Evolutionary conservation across 768 basidiomycete species (phyloP).

Genomic region (Rubroboletus pulcherrimus): DNA sequence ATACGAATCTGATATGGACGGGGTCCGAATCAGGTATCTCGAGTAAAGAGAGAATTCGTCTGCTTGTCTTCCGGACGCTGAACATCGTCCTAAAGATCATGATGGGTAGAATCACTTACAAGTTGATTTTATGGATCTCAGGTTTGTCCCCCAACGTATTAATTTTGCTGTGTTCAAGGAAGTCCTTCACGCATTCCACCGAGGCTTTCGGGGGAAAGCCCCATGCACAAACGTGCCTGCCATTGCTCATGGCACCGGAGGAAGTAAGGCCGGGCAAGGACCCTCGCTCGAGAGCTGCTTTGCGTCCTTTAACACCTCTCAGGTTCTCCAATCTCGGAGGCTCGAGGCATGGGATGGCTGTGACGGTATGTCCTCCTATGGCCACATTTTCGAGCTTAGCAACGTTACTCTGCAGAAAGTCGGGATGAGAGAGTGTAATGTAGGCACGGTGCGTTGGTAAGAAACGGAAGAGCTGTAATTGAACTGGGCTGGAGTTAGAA

Average conservation of each 20-base stretch:
- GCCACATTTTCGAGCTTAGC: constrained; percentile 40
- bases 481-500: constrained; percentile 38
- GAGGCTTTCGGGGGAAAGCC: constrained; percentile 55
- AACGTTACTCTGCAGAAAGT: constrained; percentile 41
- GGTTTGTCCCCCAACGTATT: constrained; percentile 37
- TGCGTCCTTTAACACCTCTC: constrained; percentile 41
- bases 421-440: constrained; percentile 49
- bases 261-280: constrained; percentile 41
- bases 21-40: constrained; percentile 53
- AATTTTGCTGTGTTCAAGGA: constrained; percentile 45
- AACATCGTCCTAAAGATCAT: not conserved
- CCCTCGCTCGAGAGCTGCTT: constrained; percentile 36
- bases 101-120: constrained; percentile 36
- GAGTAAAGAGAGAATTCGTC: constrained; percentile 43
- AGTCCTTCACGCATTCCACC: constrained; percentile 32
- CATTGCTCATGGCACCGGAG: constrained; percentile 49
- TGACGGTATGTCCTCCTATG: constrained; percentile 44
- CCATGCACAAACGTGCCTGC: constrained; percentile 54
- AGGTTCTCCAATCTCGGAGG: constrained; percentile 24
- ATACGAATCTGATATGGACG: constrained; percentile 62
- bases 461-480: constrained; percentile 58
- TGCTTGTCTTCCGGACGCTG: constrained; percentile 30
- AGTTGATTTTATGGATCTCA: constrained; percentile 47
- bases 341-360: constrained; percentile 30
- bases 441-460: constrained; percentile 55